Percentiles rank a stretch among this genome's conserved stretches.
Conservation (phyloP, 148 eudicot genomes). For the Chenopodium suecicum region DNA sequence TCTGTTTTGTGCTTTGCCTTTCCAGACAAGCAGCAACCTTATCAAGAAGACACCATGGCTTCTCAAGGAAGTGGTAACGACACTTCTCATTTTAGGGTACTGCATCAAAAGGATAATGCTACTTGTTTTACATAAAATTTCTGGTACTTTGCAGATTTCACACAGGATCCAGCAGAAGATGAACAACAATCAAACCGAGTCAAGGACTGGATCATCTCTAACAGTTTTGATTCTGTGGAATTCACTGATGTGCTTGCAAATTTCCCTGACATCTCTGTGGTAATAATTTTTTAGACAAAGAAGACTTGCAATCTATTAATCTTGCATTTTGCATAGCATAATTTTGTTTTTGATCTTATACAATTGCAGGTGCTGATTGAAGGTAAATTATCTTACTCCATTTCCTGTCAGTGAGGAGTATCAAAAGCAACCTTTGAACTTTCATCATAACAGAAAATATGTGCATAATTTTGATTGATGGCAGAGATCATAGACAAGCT, state of each 20-base stretch:
- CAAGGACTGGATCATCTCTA: constrained; percentile 76
- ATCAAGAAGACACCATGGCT: constrained; percentile 34
- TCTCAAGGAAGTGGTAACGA: constrained; percentile 46
- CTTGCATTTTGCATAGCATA: background rate
- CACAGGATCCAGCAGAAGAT: constrained; percentile 87
- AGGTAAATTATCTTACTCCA: constrained; percentile 46
- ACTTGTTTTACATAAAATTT: background rate
- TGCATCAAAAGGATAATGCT: background rate
- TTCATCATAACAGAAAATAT: background rate
- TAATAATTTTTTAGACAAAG: constrained; percentile 25
- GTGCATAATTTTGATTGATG: constrained; percentile 22
- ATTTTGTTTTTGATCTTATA: constrained; percentile 13
- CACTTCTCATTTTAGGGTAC: background rate
- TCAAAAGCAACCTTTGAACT: constrained; percentile 1
- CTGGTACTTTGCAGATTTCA: constrained; percentile 52
- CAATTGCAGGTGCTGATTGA: constrained; percentile 77
- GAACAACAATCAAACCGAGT: constrained; percentile 70
- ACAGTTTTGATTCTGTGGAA: constrained; percentile 58
- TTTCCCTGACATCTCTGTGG: constrained; percentile 84
- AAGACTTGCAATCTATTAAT: background rate
- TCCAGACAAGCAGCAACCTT: constrained; percentile 44
- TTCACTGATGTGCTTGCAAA: constrained; percentile 67
- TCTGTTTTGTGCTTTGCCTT: constrained; percentile 7
- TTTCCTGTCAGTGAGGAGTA: constrained; percentile 15
- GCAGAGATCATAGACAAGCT: constrained; percentile 90